Conservation (phyloP, 495 filamentous ascomycete species). For the Aspergillus carlsbadensis region DNA sequence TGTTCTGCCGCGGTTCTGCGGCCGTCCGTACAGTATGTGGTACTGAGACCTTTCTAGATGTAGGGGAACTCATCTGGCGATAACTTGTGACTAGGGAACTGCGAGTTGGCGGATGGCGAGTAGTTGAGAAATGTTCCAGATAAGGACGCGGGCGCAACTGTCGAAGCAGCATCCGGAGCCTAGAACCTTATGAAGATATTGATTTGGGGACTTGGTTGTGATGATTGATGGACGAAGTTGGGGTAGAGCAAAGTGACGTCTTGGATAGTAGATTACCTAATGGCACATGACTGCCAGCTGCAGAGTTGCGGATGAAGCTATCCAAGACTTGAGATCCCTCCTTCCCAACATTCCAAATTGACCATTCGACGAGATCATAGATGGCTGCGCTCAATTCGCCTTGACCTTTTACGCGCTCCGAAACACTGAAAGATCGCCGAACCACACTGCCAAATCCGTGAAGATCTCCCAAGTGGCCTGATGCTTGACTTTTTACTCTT, state of each 20-base stretch:
- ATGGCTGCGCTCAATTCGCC: too few relatives aligned
- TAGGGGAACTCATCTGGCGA: conserved; percentile 32
- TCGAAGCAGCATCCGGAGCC: conserved; percentile 5
- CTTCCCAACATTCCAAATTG: too few relatives aligned
- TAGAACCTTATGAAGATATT: not conserved
- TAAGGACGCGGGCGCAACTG: not conserved
- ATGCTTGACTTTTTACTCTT: not conserved
- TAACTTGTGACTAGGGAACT: not conserved
- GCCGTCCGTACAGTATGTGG: conserved; percentile 68
- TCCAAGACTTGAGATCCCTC: not conserved
- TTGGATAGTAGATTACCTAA: conserved; percentile 1
- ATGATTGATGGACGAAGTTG: not conserved
- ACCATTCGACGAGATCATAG: too few relatives aligned
- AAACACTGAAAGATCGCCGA: too few relatives aligned
- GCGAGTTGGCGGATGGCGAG: not conserved
- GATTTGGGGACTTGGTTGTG: not conserved
- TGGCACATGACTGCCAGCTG: not conserved
- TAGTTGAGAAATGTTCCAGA: not conserved
- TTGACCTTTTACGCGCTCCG: too few relatives aligned
- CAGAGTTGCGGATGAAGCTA: not conserved
- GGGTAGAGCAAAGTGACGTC: conserved; percentile 5
- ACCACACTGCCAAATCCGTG: not conserved
- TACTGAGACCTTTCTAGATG: conserved; percentile 33
- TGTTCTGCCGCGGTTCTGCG: conserved; percentile 63
- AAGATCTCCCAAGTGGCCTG: not conserved